phyloP scores from a whole-genome alignment of 306 rosid species.

The Trifolium fragiferum region DNA sequence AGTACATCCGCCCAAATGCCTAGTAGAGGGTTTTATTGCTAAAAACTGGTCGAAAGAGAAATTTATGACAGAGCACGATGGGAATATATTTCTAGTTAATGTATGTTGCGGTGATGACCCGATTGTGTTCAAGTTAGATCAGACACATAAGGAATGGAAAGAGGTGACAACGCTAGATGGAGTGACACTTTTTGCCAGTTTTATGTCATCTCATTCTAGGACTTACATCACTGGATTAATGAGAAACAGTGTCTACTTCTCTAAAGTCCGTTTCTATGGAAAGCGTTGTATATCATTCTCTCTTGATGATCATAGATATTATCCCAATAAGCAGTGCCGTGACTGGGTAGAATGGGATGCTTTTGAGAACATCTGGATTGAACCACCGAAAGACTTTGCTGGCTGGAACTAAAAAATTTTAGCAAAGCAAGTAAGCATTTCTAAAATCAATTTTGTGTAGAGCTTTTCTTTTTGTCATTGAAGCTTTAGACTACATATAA shows the following conservation, averaged over 20 bases:
- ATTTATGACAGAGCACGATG: conserved; percentile 70
- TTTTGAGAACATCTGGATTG: conserved; percentile 67
- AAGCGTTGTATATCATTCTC: conserved; percentile 73
- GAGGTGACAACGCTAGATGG: conserved; percentile 69
- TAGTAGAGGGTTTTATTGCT: conserved; percentile 65
- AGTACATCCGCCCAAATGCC: conserved; percentile 81
- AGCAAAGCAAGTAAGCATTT: conserved; percentile 39
- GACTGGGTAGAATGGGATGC: conserved; percentile 71
- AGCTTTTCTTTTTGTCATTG: background rate
- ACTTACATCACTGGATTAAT: conserved; percentile 60
- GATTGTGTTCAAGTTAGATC: conserved; percentile 68
- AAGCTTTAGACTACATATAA: background rate
- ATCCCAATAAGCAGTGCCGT: conserved; percentile 68
- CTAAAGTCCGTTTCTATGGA: conserved; percentile 70
- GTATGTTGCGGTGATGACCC: conserved; percentile 72
- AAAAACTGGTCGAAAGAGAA: conserved; percentile 77
- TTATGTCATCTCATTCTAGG: conserved; percentile 69
- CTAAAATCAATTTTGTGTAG: background rate
- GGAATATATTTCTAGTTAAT: conserved; percentile 63
- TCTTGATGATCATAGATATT: conserved; percentile 58
- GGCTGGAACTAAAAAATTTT: conserved; percentile 47
- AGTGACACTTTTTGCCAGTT: conserved; percentile 68
- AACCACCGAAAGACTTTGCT: conserved; percentile 63
- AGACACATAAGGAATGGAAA: conserved; percentile 63
- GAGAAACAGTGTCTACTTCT: conserved; percentile 73